phyloP scores from a whole-genome alignment of 73 alveolate species.

The Urostyla sp. region DNA sequence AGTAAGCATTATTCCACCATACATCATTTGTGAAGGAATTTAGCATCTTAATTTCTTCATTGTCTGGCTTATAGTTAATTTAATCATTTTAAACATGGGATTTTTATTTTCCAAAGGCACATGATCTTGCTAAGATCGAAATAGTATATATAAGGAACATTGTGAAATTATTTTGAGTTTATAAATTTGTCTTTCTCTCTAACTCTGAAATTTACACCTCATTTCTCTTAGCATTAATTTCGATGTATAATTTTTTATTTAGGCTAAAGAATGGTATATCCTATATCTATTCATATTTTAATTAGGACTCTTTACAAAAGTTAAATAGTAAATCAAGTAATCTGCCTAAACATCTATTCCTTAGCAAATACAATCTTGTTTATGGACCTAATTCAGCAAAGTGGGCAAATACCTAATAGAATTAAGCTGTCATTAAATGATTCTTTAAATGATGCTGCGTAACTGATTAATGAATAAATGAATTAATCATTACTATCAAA shows the following conservation, averaged over 20 bases:
- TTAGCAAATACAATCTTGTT: conserved; percentile 50
- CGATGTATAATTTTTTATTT: conserved; percentile 42
- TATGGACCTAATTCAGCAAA: conserved; percentile 46
- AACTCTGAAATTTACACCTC: conserved; percentile 1
- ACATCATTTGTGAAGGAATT: not conserved
- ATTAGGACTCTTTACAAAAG: not conserved
- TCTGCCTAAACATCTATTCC: conserved; percentile 31
- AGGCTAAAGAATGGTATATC: conserved; percentile 34
- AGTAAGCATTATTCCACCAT: conserved; percentile 24
- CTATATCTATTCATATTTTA: not conserved
- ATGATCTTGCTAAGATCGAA: conserved; percentile 45
- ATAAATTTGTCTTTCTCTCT: conserved; percentile 3
- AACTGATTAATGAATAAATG: conserved; percentile 23
- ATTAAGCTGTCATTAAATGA: conserved; percentile 2
- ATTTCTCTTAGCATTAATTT: not conserved
- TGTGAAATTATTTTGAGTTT: not conserved
- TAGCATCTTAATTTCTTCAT: conserved; percentile 14
- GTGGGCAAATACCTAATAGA: conserved; percentile 49
- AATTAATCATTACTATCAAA: conserved; percentile 34
- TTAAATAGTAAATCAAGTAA: conserved; percentile 25
- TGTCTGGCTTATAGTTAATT: conserved; percentile 1
- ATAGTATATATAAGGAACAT: conserved; percentile 8
- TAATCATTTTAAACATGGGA: conserved; percentile 44
- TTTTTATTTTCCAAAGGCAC: not conserved
- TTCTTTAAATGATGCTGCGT: conserved; percentile 5